Evolutionary conservation across 768 basidiomycete genomes (phyloP), one percentile per base, ranked within the genome.

Genomic region (Russula sp.): DNA sequence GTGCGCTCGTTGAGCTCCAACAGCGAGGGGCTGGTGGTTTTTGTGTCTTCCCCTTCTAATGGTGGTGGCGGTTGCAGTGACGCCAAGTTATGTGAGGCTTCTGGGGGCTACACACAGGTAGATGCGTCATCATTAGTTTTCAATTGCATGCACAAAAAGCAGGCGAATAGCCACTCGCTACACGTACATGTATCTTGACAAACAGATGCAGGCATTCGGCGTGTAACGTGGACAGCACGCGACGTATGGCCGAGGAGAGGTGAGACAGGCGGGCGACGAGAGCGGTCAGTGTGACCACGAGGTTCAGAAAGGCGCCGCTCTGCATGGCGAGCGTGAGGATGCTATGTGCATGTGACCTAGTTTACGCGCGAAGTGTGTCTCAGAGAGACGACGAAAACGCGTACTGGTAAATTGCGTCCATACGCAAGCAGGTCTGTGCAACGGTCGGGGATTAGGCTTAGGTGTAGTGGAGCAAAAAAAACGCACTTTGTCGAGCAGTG

Each of bases 231-330:
- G 47, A 55, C 14, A 65, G 39, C 20, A 38, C 55, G 41, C 48
- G 11, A 4, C 53, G 48, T 9, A 65, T 2, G 10, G 50, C 60
- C 22, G 50, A 47, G n/a, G 56, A 52, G 8, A 66, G 56, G 18
- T 59, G 64, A 3, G 54, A 49, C 69, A 88, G 71, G 59, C 89
- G 79, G 3, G 86, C 86, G 47, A 79, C 73, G 42, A 88, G 79
- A 13, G 83, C 87, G 25, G 77, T 75, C 45, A 91, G 75, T 5
- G 82, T 74, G 49, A 93, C 69, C n/a, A 85, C 72, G 16, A 88
- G 69, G 63, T 87, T 86, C 13, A 87, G 75, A 68, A 93, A 93
- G 18, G 88, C 84, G 18, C 85, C 88, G 0, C 82, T 79, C 69
- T 86, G 87, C 77, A 92, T 81, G 38, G 81, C 80, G 29, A 84